These are phyloP conservation scores for Neonectria ditissima DNA, from an alignment of 2,329 filamentous ascomycete species.

Conservation along the genomic window DNA sequence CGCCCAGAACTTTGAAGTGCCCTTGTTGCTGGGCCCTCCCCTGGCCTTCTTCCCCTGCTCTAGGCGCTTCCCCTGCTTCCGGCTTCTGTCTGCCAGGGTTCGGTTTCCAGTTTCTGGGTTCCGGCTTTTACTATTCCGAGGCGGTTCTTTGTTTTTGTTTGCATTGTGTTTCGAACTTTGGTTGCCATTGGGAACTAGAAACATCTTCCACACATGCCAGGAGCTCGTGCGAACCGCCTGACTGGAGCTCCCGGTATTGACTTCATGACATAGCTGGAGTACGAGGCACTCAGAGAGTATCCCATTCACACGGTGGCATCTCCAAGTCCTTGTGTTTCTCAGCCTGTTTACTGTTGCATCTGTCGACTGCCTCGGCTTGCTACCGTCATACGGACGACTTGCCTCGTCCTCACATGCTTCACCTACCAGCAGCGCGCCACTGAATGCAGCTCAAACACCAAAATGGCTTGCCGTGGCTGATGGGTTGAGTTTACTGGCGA, in stretches of 20 bases:
- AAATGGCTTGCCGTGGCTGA: slow-evolving; percentile 10
- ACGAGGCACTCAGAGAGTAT: background rate
- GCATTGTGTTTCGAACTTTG: slow-evolving; percentile 20
- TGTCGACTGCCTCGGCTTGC: background rate
- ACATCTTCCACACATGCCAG: background rate
- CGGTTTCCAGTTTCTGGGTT: slow-evolving; percentile 1
- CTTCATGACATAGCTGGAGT: background rate
- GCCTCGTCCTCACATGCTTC: slow-evolving; percentile 13
- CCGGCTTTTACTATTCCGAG: background rate
- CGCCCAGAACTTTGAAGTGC: slow-evolving; percentile 35
- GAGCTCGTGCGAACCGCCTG: background rate
- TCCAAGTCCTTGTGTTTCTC: background rate
- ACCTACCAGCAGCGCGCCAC: background rate
- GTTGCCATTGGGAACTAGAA: background rate
- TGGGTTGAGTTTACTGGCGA: slow-evolving; percentile 9
- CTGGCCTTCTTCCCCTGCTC: background rate
- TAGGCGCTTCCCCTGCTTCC: background rate
- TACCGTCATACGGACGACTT: background rate
- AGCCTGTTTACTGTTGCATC: background rate
- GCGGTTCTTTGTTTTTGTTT: background rate
- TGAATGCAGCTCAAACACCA: background rate
- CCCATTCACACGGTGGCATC: background rate
- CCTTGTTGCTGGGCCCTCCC: background rate
- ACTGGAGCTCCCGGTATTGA: background rate
- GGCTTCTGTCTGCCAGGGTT: background rate